Evolutionary conservation across 345 rosid species (phyloP).

Genomic region (Gossypium stocksii): DNA sequence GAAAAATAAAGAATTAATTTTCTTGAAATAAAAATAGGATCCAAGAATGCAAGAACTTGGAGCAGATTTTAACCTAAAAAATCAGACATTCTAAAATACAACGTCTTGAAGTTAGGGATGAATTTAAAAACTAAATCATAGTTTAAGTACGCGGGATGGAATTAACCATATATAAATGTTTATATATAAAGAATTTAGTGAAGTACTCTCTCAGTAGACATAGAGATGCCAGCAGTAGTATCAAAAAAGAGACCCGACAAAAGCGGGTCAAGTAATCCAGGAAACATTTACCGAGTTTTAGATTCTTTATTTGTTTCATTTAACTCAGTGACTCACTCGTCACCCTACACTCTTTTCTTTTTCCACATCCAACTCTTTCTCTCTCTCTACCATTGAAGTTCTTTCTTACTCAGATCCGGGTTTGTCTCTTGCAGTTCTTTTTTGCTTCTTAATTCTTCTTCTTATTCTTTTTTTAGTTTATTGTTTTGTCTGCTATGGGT

Average conservation of each 20-base stretch:
- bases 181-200: not conserved
- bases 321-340: not conserved
- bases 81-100: too few relatives aligned
- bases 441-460: not conserved
- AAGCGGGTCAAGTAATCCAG: conserved; percentile 9
- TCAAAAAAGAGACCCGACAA: not conserved
- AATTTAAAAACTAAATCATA: too few relatives aligned
- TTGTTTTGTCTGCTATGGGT: conserved; percentile 15
- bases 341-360: not conserved
- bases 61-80: too few relatives aligned
- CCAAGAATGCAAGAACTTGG: too few relatives aligned
- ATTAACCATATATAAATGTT: not conserved
- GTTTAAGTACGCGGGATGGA: too few relatives aligned
- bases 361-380: conserved; percentile 5
- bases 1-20: too few relatives aligned
- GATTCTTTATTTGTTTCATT: not conserved
- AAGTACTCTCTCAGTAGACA: not conserved
- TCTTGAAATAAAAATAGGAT: too few relatives aligned
- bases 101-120: too few relatives aligned
- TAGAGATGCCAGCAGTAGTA: not conserved
- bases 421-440: conserved; percentile 28
- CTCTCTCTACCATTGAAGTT: conserved; percentile 9
- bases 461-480: not conserved
- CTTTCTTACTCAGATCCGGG: conserved; percentile 50
- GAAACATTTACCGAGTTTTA: not conserved